These are phyloP conservation scores for Spatholobus suberectus DNA, from an alignment of 306 rosid genomes.

Conservation along the genomic window DNA sequence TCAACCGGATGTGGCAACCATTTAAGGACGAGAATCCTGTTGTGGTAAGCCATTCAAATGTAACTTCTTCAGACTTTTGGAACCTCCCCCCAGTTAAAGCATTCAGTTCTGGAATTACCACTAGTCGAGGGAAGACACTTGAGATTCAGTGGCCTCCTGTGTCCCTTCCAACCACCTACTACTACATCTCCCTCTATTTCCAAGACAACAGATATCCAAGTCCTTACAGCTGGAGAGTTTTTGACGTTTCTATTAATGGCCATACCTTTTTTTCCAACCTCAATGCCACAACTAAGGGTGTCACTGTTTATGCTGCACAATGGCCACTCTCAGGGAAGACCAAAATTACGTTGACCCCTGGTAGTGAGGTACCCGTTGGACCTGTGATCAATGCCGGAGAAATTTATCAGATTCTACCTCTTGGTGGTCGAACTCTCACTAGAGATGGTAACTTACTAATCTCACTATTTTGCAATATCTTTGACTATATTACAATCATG, in stretches of 20 bases:
- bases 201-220: slow-evolving; percentile 78
- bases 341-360: slow-evolving; percentile 59
- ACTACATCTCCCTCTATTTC: slow-evolving; percentile 84
- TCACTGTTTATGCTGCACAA: slow-evolving; percentile 59
- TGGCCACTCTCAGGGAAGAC: slow-evolving; percentile 87
- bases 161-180: slow-evolving; percentile 60
- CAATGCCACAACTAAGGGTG: slow-evolving; percentile 71
- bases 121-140: slow-evolving; percentile 65
- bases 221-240: slow-evolving; percentile 78
- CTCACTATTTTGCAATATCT: background rate
- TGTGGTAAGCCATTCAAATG: slow-evolving; percentile 48
- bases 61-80: slow-evolving; percentile 75
- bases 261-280: slow-evolving; percentile 58
- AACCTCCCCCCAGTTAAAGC: slow-evolving; percentile 69
- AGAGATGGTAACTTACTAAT: slow-evolving; percentile 64
- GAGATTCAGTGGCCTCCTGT: slow-evolving; percentile 71
- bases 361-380: slow-evolving; percentile 52
- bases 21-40: slow-evolving; percentile 59
- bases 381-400: slow-evolving; percentile 86
- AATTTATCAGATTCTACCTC: slow-evolving; percentile 73
- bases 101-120: slow-evolving; percentile 57
- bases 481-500: slow-evolving; percentile 26
- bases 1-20: slow-evolving; percentile 85
- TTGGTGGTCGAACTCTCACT: slow-evolving; percentile 62
- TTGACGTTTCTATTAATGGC: slow-evolving; percentile 64